phyloP scores from a whole-genome alignment of 2,329 filamentous ascomycete genomes.

The Exophiala oligosperma region DNA sequence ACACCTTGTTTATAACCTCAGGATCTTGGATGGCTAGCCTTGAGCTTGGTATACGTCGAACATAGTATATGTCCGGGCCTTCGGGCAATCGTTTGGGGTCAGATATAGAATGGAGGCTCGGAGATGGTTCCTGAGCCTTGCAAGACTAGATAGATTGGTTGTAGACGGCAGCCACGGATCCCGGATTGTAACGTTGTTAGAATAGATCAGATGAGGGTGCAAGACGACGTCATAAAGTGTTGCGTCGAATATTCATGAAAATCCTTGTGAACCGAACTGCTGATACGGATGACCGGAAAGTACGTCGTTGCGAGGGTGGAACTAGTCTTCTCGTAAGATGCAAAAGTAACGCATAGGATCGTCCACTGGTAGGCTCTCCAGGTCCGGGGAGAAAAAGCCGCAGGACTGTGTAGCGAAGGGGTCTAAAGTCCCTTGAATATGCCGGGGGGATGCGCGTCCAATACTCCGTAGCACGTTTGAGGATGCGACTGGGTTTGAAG shows the following conservation, averaged over 20 bases:
- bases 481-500: not conserved
- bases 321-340: not conserved
- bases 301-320: not conserved
- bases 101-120: not conserved
- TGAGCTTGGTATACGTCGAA: not conserved
- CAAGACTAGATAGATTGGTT: not conserved
- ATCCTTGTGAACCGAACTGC: not conserved
- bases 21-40: not conserved
- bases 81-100: constrained; percentile 18
- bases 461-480: not conserved
- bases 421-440: not conserved
- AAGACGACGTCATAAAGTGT: not conserved
- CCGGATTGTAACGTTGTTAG: constrained; percentile 1
- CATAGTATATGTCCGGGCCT: not conserved
- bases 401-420: not conserved
- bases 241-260: not conserved
- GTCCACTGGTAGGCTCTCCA: not conserved
- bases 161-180: not conserved
- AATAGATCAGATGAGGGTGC: constrained; percentile 4
- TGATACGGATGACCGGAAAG: not conserved
- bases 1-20: not conserved
- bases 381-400: not conserved
- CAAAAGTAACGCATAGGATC: not conserved
- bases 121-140: not conserved
- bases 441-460: not conserved